Base-by-base conservation (phyloP, 2,329 filamentous ascomycete species). In the Fusarium humuli region DNA sequence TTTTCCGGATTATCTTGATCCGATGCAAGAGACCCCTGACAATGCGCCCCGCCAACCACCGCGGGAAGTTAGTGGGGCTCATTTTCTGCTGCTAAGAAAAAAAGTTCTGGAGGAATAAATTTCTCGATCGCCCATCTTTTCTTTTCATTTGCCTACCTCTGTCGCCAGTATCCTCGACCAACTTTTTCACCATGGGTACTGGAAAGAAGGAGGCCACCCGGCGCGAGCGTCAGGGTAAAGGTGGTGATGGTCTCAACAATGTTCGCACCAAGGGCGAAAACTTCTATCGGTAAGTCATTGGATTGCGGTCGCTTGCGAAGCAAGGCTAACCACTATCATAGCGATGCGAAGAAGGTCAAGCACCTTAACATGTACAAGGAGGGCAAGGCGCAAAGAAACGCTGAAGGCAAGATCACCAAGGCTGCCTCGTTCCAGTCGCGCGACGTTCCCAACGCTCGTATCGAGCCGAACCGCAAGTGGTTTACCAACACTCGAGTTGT, bases 391-490 rank as follows among this genome's bases (percentile, higher is more conserved):
- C 88, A 92, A 81, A 89, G 93, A 71, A 97, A 98, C 78, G 90
- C 92, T 50, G 83, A 87, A 14, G 96, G 96, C 76, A 90, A 95
- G 75, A 92, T 99, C 78, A 92, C 91, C 58, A 91, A 96, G 81
- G 90, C 94, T 70, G 94, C 94, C 50, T 87, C 89, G 18, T 97
- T 90, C 82, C 94, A 98, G 83, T 94, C 91, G 65, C 87, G 90
- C 77, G 94, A 97, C 37, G 83, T 91, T 23, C 94, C 95, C 48
- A 89, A 87, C 64, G 96, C 95, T 73, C 89, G 94, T 72, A 92
- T 98, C 77, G 95, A 98, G 84, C 96, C 96, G 52, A 97, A 98
- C 83, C 88, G 96, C 77, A 97, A 97, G 83, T 99, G 96, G 96
- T 99, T 99, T 83, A 93, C 91, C 76, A 98, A 98, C 81, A 97